Conservation (phyloP, 768 basidiomycete genomes). For the Naganishia vaughanmartiniae region DNA sequence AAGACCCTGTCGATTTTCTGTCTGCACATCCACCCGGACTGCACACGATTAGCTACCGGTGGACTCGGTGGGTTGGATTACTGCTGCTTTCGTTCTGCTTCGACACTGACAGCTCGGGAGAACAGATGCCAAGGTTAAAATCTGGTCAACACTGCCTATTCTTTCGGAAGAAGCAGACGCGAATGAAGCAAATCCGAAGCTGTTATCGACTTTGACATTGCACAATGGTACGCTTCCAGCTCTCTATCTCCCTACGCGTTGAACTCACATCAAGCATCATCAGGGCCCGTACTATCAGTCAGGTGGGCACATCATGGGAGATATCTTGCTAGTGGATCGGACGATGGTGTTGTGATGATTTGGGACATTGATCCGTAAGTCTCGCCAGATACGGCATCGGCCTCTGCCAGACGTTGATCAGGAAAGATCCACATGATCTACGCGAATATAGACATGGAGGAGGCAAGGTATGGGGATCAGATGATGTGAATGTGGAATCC, state of each 20-base stretch:
- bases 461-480: slow-evolving; percentile 88
- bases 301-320: slow-evolving; percentile 91
- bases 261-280: neutral
- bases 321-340: slow-evolving; percentile 93
- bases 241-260: neutral
- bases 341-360: slow-evolving; percentile 91
- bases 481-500: slow-evolving; percentile 92
- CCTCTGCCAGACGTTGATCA: neutral
- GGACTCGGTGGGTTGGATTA: slow-evolving; percentile 60
- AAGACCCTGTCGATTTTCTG: slow-evolving; percentile 86
- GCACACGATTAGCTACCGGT: slow-evolving; percentile 93
- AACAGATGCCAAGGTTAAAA: slow-evolving; percentile 83
- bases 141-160: slow-evolving; percentile 96
- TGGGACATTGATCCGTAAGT: slow-evolving; percentile 96
- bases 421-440: neutral
- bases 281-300: slow-evolving; percentile 75
- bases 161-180: slow-evolving; percentile 67
- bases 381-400: neutral
- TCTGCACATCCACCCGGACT: slow-evolving; percentile 90
- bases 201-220: slow-evolving; percentile 84
- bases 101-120: neutral
- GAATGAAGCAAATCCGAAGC: slow-evolving; percentile 71
- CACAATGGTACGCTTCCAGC: slow-evolving; percentile 65
- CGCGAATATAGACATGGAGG: slow-evolving; percentile 61
- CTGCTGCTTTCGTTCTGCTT: neutral